phyloP scores from a whole-genome alignment of 1,139 yeast species.

The Debaryomyces nepalensis region DNA sequence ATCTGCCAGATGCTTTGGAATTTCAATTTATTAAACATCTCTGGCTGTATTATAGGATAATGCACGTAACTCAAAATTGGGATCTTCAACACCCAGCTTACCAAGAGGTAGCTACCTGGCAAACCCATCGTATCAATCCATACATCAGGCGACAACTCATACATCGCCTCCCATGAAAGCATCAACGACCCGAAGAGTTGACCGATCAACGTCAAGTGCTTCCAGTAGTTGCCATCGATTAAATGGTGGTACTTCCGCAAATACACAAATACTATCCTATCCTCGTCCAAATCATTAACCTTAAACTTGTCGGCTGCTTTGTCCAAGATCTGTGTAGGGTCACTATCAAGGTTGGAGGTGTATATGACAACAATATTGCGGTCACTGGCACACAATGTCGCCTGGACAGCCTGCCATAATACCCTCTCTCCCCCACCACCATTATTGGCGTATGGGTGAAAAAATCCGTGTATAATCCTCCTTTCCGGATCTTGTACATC shows the following conservation, averaged over 20 bases:
- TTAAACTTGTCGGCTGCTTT: slow-evolving; percentile 71
- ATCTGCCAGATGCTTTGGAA: slow-evolving; percentile 30
- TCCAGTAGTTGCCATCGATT: slow-evolving; percentile 79
- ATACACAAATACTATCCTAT: slow-evolving; percentile 72
- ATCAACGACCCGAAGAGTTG: slow-evolving; percentile 83
- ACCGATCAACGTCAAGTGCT: slow-evolving; percentile 77
- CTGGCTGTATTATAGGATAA: slow-evolving; percentile 87
- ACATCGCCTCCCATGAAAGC: slow-evolving; percentile 72
- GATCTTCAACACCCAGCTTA: slow-evolving; percentile 56
- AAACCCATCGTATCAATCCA: slow-evolving; percentile 95
- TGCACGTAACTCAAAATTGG: slow-evolving; percentile 91
- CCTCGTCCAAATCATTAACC: slow-evolving; percentile 49
- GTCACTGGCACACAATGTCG: slow-evolving; percentile 59
- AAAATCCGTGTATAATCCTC: slow-evolving; percentile 70
- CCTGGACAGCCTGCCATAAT: slow-evolving; percentile 88
- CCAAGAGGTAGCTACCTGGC: slow-evolving; percentile 74
- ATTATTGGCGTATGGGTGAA: slow-evolving; percentile 95
- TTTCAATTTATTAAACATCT: slow-evolving; percentile 72
- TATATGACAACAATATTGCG: slow-evolving; percentile 72
- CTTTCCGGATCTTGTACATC: slow-evolving; percentile 45
- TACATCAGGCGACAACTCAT: slow-evolving; percentile 78
- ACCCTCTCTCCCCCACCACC: slow-evolving; percentile 99
- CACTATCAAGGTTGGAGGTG: slow-evolving; percentile 65
- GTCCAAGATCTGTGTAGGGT: slow-evolving; percentile 57
- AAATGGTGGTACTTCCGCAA: slow-evolving; percentile 58